Evolutionary conservation across 2,329 filamentous ascomycete species (phyloP), one percentile per base, ranked within the genome.

Genomic region (Aspergillus nomiae): DNA sequence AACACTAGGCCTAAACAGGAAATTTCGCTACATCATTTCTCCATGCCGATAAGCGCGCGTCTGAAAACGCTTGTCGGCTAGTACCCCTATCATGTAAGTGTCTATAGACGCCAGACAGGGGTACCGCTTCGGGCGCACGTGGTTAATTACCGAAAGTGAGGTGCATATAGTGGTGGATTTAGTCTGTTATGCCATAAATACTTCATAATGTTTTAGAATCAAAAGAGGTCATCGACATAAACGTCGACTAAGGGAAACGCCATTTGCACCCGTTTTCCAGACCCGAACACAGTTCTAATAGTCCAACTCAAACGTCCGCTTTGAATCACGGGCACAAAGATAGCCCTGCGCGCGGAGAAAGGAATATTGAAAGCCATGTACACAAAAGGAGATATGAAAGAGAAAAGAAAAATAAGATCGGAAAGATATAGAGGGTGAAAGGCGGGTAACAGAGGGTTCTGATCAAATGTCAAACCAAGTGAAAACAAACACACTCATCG

Each of bases 201-300:
- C 69, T 69, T 71, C 67, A 69, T 24, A 24, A 24, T 72, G 66
- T 70, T 73, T 71, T 73, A 73, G 67, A 69, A 67, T 57, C 56
- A 56, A 59, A 65, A 72, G 65, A 71, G 67, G 69, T 70, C 70
- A 71, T 71, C 73, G 67, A 75, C 69, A 70, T 69, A 62, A 68
- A 65, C 61, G 66, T 69, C 71, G 70, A 72, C 65, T 64, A 64
- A 76, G 70, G 68, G 67, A 74, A 79, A 79, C 77, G 77, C 77
- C 77, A 74, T 76, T 75, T 74, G 69, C 76, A 77, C 74, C 76
- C 70, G 70, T 78, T 80, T 78, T 77, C 76, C 76, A 75, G 73
- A 76, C 74, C 77, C 76, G 73, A 77, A 76, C 75, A 77, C 71
- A 75, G 71, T 77, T 79, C 77, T 79, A 78, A 74, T 73, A 75